A percentile compares a stretch with the other conserved stretches of the same genome.
These are phyloP conservation scores for Olyra latifolia DNA, from an alignment of 176 grass and related monocot species.

Conservation along the genomic window DNA sequence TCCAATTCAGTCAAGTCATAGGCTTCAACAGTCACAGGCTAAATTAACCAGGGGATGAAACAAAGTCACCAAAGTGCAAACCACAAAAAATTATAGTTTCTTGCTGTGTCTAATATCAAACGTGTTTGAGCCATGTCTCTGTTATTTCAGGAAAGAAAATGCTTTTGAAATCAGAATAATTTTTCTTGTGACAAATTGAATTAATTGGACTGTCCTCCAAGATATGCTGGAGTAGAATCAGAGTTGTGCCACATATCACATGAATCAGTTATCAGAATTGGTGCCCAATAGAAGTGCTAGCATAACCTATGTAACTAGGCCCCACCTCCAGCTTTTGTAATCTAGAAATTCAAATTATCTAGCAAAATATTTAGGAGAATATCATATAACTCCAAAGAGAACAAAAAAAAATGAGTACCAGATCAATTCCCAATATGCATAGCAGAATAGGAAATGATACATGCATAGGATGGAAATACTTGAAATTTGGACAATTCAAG, in stretches of 20 bases:
- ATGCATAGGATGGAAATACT: neutral
- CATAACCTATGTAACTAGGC: neutral
- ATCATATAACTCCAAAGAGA: neutral
- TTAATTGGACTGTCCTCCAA: neutral
- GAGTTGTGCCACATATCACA: neutral
- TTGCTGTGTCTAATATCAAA: neutral
- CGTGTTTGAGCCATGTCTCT: neutral
- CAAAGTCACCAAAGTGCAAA: neutral
- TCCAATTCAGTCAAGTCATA: neutral
- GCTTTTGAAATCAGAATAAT: neutral
- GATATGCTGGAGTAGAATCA: neutral
- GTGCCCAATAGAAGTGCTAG: neutral
- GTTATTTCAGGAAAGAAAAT: neutral
- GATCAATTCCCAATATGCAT: neutral
- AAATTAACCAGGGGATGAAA: neutral
- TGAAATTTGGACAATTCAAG: conserved; percentile 6
- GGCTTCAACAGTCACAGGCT: neutral
- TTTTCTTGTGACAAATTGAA: neutral
- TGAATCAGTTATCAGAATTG: neutral
- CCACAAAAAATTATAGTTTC: neutral
- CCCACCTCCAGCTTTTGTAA: neutral
- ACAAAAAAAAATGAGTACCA: neutral
- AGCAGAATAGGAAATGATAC: conserved; percentile 10
- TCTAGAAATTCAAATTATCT: neutral
- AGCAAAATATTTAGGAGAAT: neutral